Percentiles rank a stretch among this genome's conserved stretches.
Evolutionary conservation across 768 basidiomycete species (phyloP).

Genomic region (Cubamyces lactineus): DNA sequence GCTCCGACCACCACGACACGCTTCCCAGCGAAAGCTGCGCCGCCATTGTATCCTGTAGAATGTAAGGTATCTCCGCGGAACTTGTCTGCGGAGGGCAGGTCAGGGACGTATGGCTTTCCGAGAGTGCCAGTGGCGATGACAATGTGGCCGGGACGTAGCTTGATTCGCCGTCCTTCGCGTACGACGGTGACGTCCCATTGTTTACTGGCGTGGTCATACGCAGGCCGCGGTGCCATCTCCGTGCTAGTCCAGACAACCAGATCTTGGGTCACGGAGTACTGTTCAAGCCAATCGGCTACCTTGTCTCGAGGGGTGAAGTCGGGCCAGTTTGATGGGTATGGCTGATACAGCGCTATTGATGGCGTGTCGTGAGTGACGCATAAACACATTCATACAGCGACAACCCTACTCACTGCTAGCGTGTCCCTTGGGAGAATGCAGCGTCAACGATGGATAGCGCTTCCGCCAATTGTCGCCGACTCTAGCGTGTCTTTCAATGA

Average conservation of each 20-base stretch:
- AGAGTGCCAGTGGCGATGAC: constrained; percentile 60
- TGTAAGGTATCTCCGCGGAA: constrained; percentile 59
- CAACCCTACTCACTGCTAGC: constrained; percentile 39
- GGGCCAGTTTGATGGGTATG: constrained; percentile 23
- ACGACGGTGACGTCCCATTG: constrained; percentile 53
- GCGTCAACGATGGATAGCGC: constrained; percentile 58
- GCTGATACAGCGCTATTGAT: constrained; percentile 5
- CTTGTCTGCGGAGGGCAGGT: constrained; percentile 45
- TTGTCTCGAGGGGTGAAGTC: constrained; percentile 48
- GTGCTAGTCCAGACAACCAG: constrained; percentile 66
- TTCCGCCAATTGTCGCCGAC: constrained; percentile 65
- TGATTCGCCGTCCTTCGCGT: constrained; percentile 38
- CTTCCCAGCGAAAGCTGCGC: constrained; percentile 56
- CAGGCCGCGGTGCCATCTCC: constrained; percentile 39
- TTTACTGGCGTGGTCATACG: constrained; percentile 41
- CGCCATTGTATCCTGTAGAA: constrained; percentile 52
- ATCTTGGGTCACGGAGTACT: constrained; percentile 60
- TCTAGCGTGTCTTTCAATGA: constrained; percentile 57
- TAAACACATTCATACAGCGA: constrained; percentile 40
- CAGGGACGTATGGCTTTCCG: constrained; percentile 50
- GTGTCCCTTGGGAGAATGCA: constrained; percentile 37
- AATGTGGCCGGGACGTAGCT: constrained; percentile 50
- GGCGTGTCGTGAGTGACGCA: neutral
- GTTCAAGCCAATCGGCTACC: constrained; percentile 71
- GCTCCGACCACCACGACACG: constrained; percentile 69